These are phyloP conservation scores for Kuraishia molischiana DNA, from an alignment of 805 yeast genomes.

Conservation along the genomic window DNA sequence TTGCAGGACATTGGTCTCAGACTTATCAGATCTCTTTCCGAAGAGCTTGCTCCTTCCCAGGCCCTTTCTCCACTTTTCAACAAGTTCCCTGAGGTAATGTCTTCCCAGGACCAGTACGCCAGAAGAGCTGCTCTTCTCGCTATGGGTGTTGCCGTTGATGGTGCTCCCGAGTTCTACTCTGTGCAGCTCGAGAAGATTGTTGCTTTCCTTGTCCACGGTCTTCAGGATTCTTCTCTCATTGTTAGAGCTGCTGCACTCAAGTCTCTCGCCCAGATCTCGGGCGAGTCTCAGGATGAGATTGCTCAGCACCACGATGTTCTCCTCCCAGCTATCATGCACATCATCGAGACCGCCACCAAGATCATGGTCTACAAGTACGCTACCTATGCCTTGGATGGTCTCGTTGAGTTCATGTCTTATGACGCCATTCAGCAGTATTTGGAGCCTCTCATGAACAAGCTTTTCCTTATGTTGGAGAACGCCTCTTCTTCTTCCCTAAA, in stretches of 20 bases:
- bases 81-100: conserved; percentile 44
- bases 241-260: conserved; percentile 85
- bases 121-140: conserved; percentile 83
- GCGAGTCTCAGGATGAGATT: conserved; percentile 76
- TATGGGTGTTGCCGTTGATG: conserved; percentile 75
- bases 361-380: conserved; percentile 84
- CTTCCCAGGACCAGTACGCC: conserved; percentile 60
- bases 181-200: conserved; percentile 66
- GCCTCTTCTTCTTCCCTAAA: conserved; percentile 69
- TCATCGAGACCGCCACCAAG: conserved; percentile 79
- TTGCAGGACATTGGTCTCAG: conserved; percentile 75
- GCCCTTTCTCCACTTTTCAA: conserved; percentile 74
- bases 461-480: conserved; percentile 71
- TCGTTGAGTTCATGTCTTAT: conserved; percentile 84
- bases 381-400: conserved; percentile 82
- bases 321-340: conserved; percentile 77
- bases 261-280: conserved; percentile 67
- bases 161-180: conserved; percentile 89
- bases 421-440: conserved; percentile 74
- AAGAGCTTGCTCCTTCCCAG: conserved; percentile 87
- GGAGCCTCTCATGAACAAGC: conserved; percentile 83
- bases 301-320: conserved; percentile 78
- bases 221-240: conserved; percentile 61
- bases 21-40: conserved; percentile 66
- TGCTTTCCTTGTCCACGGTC: conserved; percentile 64